Base-by-base conservation (phyloP, 2,329 filamentous ascomycete genomes). In the Peltaster fructicola region DNA sequence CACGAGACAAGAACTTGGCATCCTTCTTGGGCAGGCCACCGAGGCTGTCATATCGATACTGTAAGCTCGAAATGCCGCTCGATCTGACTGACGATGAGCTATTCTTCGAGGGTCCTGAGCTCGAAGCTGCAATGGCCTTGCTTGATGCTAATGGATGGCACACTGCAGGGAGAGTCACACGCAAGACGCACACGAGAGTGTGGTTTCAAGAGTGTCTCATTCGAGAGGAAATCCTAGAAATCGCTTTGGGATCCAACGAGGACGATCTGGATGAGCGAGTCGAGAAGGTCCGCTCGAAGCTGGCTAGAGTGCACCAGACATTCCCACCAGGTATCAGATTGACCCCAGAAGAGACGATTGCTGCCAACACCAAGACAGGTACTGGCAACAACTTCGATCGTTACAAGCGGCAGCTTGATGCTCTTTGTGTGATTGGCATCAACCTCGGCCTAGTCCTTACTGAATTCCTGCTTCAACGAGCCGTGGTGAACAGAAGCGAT, bases 161-260 rank as follows among this genome's bases (percentile, higher is more conserved):
- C 17, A 56, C 50, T 0, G 38, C 49, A 1, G 59, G 57, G 0
- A 39, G 44, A 0, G 35, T 66, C 0, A 48, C 57, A 11, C 39
- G 57, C 1, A 48, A 53, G 0, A 67, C 63, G 0, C 53, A 57
- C 27, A 37, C 50, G 0, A 50, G 65, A 14, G 55, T 61, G 0
- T 56, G 58, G 21, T 51, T 53, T 2, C 50, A 56, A 7, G 52
- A 70, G 17, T 56, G 59, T 3, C 39, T 52, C 1, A 52, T 72
- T 6, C 53, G 62, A 3, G 67, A 73, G 31, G 66, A 73, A 23
- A 58, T 73, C 4, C 51, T 73, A 4, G 63, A 70, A 32, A 51
- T 71, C 12, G 64, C 65, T 0, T 44, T 70, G 0, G 59, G 58
- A 4, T 36, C 45, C 3, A 40, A 41, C 27, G 40, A 44, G 5